Conservation (phyloP, 1,284 basidiomycete genomes). For the Cutaneotrichosporon daszewskae region DNA sequence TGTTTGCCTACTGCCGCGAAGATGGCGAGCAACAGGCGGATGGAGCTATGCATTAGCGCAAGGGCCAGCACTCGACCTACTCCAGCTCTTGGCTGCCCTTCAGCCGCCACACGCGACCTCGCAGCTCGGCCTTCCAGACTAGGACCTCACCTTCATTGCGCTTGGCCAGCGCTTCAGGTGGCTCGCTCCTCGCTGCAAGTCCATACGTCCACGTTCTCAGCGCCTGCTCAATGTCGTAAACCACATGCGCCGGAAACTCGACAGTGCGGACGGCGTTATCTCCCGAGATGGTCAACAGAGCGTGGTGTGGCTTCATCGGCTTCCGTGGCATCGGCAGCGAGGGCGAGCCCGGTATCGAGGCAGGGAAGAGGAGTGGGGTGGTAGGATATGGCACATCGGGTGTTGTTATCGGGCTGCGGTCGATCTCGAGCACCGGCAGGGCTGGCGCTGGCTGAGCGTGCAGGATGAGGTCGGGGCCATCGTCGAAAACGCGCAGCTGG, state of each 20-base stretch:
- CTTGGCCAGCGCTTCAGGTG: conserved; percentile 12
- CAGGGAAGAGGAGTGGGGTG: background rate
- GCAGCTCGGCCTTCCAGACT: conserved; percentile 30
- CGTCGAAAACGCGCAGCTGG: conserved; percentile 34
- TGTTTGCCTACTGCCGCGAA: conserved; percentile 30
- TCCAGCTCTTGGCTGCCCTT: conserved; percentile 39
- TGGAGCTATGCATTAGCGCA: conserved; percentile 20
- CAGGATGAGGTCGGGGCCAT: conserved; percentile 23
- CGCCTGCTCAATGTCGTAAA: conserved; percentile 22
- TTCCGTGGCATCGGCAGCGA: background rate
- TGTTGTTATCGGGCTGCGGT: background rate
- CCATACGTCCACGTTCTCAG: conserved; percentile 27
- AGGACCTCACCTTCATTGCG: conserved; percentile 1
- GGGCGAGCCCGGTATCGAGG: background rate
- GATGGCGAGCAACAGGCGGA: conserved; percentile 33
- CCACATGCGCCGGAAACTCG: conserved; percentile 23
- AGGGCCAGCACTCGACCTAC: conserved; percentile 20
- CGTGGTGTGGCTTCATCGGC: conserved; percentile 19
- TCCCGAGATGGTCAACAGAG: conserved; percentile 25
- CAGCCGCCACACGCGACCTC: conserved; percentile 34
- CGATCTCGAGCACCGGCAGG: conserved; percentile 17
- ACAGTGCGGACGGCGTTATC: conserved; percentile 26
- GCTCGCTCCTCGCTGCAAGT: conserved; percentile 19
- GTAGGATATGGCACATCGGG: conserved; percentile 6
- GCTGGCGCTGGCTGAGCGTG: conserved; percentile 35